phyloP scores from a whole-genome alignment of 306 rosid genomes.

The Gastrolobium bilobum region DNA sequence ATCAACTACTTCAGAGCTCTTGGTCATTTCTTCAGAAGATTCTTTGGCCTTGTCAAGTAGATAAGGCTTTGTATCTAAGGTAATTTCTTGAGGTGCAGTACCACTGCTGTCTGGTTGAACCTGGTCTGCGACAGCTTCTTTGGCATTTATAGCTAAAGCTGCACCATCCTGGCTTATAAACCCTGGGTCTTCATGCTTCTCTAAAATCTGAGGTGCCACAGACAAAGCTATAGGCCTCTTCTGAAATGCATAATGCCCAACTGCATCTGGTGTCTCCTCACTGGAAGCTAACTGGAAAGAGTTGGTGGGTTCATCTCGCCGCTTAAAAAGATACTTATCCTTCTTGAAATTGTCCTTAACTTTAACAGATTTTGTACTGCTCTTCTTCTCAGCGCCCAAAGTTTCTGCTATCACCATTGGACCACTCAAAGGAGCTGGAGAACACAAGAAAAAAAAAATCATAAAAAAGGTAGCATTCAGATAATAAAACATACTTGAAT shows the following conservation, averaged over 20 bases:
- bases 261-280: conserved; percentile 66
- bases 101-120: conserved; percentile 51
- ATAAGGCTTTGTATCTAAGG: conserved; percentile 55
- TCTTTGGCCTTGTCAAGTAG: conserved; percentile 57
- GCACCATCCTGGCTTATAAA: conserved; percentile 49
- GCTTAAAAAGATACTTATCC: conserved; percentile 88
- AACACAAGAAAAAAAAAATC: conserved; percentile 10
- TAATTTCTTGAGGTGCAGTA: conserved; percentile 45
- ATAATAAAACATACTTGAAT: conserved; percentile 1
- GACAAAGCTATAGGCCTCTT: conserved; percentile 65
- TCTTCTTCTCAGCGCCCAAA: conserved; percentile 70
- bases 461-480: neutral
- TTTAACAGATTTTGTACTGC: conserved; percentile 70
- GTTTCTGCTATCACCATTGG: conserved; percentile 91
- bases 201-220: conserved; percentile 45
- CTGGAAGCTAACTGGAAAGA: conserved; percentile 54
- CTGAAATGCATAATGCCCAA: conserved; percentile 62
- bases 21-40: conserved; percentile 47
- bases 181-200: conserved; percentile 54
- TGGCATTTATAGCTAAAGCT: conserved; percentile 53
- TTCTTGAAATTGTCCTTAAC: conserved; percentile 81
- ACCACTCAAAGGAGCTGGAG: conserved; percentile 95
- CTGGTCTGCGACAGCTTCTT: conserved; percentile 51
- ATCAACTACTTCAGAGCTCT: conserved; percentile 42
- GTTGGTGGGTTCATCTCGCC: conserved; percentile 76